phyloP scores from a whole-genome alignment of 768 basidiomycete species.

The Infundibulicybe gibba region DNA sequence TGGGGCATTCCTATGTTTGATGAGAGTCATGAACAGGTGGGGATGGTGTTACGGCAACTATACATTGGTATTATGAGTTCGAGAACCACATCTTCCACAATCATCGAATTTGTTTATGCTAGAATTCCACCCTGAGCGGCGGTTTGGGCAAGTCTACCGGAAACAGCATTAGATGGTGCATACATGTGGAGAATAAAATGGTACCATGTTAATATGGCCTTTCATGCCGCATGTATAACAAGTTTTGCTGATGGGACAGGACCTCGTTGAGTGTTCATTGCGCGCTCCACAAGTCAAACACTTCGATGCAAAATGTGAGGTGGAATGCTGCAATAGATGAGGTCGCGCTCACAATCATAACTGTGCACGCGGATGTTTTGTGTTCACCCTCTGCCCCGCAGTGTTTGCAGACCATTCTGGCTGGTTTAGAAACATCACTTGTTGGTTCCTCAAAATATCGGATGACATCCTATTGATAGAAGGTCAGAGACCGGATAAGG shows the following conservation, averaged over 20 bases:
- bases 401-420: constrained; percentile 64
- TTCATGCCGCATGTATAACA: constrained; percentile 84
- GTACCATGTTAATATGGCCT: constrained; percentile 70
- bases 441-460: constrained; percentile 63
- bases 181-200: constrained; percentile 9
- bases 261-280: constrained; percentile 73
- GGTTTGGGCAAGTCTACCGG: constrained; percentile 71
- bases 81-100: constrained; percentile 70
- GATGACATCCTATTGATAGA: constrained; percentile 37
- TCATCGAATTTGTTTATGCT: constrained; percentile 32
- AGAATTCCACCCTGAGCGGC: constrained; percentile 24
- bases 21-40: not conserved
- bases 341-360: constrained; percentile 56
- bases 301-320: constrained; percentile 28
- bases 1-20: constrained; percentile 76
- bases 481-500: not conserved
- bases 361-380: constrained; percentile 62
- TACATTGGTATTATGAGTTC: constrained; percentile 62
- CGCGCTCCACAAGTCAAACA: constrained; percentile 80
- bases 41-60: constrained; percentile 12
- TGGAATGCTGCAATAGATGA: constrained; percentile 1
- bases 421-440: constrained; percentile 36
- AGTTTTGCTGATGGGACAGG: constrained; percentile 77
- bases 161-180: no score
- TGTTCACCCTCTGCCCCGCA: constrained; percentile 77